Evolutionary conservation across 495 filamentous ascomycete genomes (phyloP).

Genomic region (Xylaria telfairii): DNA sequence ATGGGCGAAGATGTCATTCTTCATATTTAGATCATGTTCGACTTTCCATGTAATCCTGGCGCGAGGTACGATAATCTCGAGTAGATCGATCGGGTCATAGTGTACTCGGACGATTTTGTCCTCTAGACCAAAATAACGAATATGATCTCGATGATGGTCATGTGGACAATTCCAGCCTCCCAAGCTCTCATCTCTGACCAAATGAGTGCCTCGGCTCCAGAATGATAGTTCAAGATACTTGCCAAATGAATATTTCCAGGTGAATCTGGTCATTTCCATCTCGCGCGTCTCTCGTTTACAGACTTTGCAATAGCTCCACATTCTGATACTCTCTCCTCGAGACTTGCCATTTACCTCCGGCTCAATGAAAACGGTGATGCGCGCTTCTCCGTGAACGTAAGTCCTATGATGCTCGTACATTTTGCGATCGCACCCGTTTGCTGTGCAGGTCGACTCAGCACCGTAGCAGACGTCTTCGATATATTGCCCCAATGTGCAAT

Average conservation of each 20-base stretch:
- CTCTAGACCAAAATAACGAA: conserved; percentile 89
- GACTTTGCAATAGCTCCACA: conserved; percentile 97
- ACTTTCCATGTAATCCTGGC: conserved; percentile 95
- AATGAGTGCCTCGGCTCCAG: conserved; percentile 84
- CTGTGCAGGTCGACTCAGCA: conserved; percentile 75
- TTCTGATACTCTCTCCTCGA: conserved; percentile 77
- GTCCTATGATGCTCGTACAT: conserved; percentile 96
- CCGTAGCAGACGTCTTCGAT: conserved; percentile 87
- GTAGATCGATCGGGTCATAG: conserved; percentile 86
- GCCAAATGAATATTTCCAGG: conserved; percentile 98
- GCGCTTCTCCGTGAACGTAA: conserved; percentile 95
- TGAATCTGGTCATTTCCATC: conserved; percentile 91
- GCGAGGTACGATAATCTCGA: conserved; percentile 95
- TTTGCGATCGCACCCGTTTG: conserved; percentile 84
- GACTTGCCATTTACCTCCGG: conserved; percentile 57
- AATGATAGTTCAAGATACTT: conserved; percentile 98
- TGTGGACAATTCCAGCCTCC: conserved; percentile 70
- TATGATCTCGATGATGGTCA: conserved; percentile 88
- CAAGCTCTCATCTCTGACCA: conserved; percentile 68
- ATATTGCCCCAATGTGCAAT: conserved; percentile 93
- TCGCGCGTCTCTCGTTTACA: conserved; percentile 89
- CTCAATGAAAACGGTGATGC: conserved; percentile 87
- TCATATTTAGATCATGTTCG: conserved; percentile 85
- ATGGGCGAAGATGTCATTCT: conserved; percentile 86
- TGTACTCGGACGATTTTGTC: conserved; percentile 87